Conservation (phyloP, 1,284 basidiomycete species). For the Ceratobasidium sp. region DNA sequence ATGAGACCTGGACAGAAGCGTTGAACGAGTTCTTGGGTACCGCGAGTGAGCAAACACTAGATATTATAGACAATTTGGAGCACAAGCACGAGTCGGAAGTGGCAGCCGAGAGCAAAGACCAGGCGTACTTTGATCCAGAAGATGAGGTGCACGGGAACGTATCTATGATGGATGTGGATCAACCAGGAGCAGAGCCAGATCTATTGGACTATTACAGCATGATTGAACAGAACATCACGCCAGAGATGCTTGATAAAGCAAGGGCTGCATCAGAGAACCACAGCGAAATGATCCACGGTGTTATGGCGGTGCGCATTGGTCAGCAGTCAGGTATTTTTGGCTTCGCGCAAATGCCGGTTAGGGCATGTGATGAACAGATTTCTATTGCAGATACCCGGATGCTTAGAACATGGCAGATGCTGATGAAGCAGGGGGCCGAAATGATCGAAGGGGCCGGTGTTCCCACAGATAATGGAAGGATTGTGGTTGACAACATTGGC, state of each 20-base stretch:
- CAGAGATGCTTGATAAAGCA: neutral
- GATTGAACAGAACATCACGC: neutral
- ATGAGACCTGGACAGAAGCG: slow-evolving; percentile 22
- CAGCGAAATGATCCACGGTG: neutral
- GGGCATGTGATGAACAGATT: neutral
- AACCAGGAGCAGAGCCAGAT: neutral
- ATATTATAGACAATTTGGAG: neutral
- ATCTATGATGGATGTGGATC: neutral
- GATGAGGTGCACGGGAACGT: neutral
- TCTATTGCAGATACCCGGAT: neutral
- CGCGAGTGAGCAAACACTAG: neutral
- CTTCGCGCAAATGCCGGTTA: neutral
- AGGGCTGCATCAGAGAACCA: neutral
- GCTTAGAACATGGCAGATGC: neutral
- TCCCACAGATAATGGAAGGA: neutral
- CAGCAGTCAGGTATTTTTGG: neutral
- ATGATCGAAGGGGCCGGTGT: neutral
- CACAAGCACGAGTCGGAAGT: neutral
- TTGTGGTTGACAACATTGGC: neutral
- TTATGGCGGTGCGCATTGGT: neutral
- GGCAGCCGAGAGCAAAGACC: neutral
- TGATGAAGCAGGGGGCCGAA: neutral
- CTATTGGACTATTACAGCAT: neutral
- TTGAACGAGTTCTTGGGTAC: slow-evolving; percentile 12
- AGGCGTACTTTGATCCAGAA: neutral